Percentiles rank a stretch among this genome's conserved stretches.
phyloP scores from a whole-genome alignment of 1,284 basidiomycete species.

The Ceratobasidium theobromae region DNA sequence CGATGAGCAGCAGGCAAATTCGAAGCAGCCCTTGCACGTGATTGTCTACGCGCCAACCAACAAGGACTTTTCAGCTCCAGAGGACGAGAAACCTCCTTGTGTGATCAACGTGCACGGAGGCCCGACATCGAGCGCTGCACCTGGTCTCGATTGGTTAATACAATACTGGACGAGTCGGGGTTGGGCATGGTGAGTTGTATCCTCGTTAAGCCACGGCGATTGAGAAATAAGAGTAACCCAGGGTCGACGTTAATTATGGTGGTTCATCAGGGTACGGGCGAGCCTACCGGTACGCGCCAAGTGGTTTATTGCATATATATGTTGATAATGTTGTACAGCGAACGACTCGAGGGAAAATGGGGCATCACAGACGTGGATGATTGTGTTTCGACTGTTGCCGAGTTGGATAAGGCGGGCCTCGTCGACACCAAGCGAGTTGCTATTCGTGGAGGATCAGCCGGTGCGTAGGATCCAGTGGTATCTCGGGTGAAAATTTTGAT shows the following conservation, averaged over 20 bases:
- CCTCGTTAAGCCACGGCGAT: not conserved
- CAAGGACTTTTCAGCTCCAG: constrained; percentile 51
- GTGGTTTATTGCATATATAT: not conserved
- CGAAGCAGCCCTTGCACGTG: constrained; percentile 53
- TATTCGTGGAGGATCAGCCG: constrained; percentile 60
- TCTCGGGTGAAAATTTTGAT: not conserved
- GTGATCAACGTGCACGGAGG: constrained; percentile 67
- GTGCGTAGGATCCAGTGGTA: constrained; percentile 33
- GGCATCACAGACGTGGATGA: constrained; percentile 67
- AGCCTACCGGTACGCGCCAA: constrained; percentile 49
- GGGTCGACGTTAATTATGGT: constrained; percentile 69
- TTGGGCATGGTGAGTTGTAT: constrained; percentile 50
- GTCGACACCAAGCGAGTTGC: constrained; percentile 59
- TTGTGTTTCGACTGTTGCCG: constrained; percentile 54
- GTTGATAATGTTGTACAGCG: constrained; percentile 40
- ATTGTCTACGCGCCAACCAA: constrained; percentile 65
- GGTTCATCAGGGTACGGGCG: constrained; percentile 69
- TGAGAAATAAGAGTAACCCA: constrained; percentile 38
- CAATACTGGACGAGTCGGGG: constrained; percentile 71
- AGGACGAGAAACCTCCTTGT: constrained; percentile 62
- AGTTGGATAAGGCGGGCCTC: constrained; percentile 48
- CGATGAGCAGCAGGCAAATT: constrained; percentile 42
- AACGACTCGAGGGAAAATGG: constrained; percentile 63
- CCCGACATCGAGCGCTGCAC: constrained; percentile 53
- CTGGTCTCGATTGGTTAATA: constrained; percentile 54